These are phyloP conservation scores for Solanum piurae DNA, from an alignment of 257 asterid species.

Conservation along the genomic window DNA sequence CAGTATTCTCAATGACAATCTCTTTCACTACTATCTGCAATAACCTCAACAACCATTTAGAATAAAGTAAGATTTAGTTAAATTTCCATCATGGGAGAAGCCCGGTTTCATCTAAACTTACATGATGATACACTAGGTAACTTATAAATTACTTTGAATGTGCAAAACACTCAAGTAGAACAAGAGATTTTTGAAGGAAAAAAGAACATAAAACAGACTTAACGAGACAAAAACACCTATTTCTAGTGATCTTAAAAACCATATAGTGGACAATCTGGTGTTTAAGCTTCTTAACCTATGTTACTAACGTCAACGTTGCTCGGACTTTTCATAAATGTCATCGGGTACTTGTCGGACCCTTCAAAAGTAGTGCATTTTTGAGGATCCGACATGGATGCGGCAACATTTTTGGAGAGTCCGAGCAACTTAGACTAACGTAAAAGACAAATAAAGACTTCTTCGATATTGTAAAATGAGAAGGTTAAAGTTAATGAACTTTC, in stretches of 20 bases:
- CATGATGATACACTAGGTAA: not conserved
- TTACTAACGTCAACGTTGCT: not conserved
- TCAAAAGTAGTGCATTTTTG: too few species aligned
- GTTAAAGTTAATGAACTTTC: not conserved
- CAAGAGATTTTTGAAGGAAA: not conserved
- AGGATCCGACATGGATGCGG: too few species aligned
- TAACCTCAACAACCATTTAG: conserved; percentile 3
- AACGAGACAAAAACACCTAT: not conserved
- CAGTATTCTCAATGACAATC: conserved; percentile 39
- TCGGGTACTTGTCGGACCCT: too few species aligned
- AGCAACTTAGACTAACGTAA: too few species aligned
- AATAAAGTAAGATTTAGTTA: not conserved
- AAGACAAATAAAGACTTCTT: not conserved
- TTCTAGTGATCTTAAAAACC: not conserved
- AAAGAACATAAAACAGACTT: not conserved
- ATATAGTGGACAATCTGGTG: not conserved
- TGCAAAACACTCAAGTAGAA: not conserved
- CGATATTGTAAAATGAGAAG: not conserved
- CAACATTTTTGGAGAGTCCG: too few species aligned
- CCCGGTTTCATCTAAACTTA: not conserved
- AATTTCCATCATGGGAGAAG: not conserved
- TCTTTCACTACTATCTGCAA: conserved; percentile 44
- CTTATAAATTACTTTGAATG: not conserved
- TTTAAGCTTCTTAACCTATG: not conserved
- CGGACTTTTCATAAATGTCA: too few species aligned